Evolutionary conservation across 2,329 filamentous ascomycete species (phyloP).

Genomic region (Epichloe bromicola): DNA sequence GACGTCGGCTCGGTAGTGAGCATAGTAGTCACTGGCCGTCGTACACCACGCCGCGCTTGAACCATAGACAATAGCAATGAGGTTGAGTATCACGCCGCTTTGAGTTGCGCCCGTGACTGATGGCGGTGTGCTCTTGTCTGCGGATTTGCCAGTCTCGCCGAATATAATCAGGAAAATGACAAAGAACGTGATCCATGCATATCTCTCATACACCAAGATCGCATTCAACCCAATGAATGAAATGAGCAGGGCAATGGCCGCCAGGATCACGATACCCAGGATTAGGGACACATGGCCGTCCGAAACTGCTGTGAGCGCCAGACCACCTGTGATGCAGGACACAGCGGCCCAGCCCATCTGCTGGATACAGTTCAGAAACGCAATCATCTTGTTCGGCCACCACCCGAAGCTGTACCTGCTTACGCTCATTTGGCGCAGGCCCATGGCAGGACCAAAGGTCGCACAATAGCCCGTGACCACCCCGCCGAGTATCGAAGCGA

Average conservation of each 20-base stretch:
- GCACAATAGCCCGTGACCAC: constrained; percentile 30
- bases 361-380: constrained; percentile 24
- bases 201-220: constrained; percentile 36
- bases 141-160: constrained; percentile 28
- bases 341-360: constrained; percentile 39
- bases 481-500: constrained; percentile 27
- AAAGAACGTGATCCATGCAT: constrained; percentile 34
- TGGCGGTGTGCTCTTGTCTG: constrained; percentile 24
- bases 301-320: constrained; percentile 32
- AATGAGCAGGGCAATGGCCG: constrained; percentile 33
- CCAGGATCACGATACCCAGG: constrained; percentile 40
- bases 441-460: constrained; percentile 35
- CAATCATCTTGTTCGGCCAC: constrained; percentile 37
- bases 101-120: constrained; percentile 20
- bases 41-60: constrained; percentile 35
- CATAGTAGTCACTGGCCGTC: constrained; percentile 19
- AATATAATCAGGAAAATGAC: constrained; percentile 37
- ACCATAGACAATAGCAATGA: constrained; percentile 34
- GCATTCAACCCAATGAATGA: constrained; percentile 38
- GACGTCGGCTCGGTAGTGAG: constrained; percentile 32
- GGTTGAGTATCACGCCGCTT: constrained; percentile 26
- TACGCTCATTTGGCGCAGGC: constrained; percentile 37
- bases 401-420: constrained; percentile 36
- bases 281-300: constrained; percentile 30
- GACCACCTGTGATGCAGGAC: constrained; percentile 37